Evolutionary conservation across 148 eudicot genomes (phyloP), one percentile per base, ranked within the genome.

Genomic region (Cornus florida): DNA sequence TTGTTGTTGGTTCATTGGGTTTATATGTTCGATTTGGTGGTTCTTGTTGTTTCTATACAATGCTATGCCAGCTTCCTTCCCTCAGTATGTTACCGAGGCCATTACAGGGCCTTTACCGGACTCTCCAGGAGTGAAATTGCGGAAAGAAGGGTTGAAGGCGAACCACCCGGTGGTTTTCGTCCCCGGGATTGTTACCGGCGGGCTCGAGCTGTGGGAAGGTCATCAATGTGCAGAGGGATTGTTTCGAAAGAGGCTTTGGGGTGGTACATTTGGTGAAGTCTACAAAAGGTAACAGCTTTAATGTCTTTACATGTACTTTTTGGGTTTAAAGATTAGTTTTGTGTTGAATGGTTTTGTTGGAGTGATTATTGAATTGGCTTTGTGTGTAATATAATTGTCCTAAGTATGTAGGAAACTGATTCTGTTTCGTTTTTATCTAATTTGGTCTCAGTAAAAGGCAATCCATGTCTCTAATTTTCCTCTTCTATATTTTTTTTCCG

Each of bases 161-260:
- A 83, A 76, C 78, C 99, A 96, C 77, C 99, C 99, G 71, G 98
- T 96, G 73, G 92, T 96, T 12, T 96, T 96, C 48, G 98, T 96
- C 38, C 99, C 99, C 0, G 99, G 99, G 9, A 96, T 96, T 12
- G 99, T 96, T 1, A 96, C 99, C 0, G 97, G 92, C 6, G 99
- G 99, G 77, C 87, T 96, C 20, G 99, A 96, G 83, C 69, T 96
- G 60, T 96, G 99, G 99, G 98, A 93, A 75, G 99, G 99, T 24
- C 92, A 93, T 71, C 89, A 89, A 57, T 96, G 99, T 83, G 97
- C 97, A 33, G 97, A 93, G 43, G 99, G 92, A 3, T 78, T 96
- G 92, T 93, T 96, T 72, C 82, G 99, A 88, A 96, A 93, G 86
- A 79, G 99, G 84, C 98, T 96, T 2, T 96, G 99, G 99, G 99